phyloP scores from a whole-genome alignment of 2,329 filamentous ascomycete genomes.

The Monosporascus sp. region DNA sequence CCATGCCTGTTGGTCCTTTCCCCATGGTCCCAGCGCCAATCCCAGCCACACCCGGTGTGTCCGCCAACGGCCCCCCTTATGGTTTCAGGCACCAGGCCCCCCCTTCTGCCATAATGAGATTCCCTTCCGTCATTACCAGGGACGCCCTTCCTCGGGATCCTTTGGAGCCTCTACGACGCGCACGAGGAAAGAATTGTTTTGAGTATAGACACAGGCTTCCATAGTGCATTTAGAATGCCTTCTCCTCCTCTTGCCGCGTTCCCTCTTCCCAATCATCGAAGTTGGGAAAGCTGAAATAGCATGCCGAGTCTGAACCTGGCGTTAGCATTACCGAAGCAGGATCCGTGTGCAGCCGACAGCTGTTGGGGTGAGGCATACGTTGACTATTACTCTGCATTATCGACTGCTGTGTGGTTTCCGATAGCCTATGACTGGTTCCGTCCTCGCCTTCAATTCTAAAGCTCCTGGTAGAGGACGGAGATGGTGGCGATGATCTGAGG shows the following conservation, averaged over 20 bases:
- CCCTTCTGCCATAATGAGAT: too few species aligned
- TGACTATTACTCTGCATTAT: constrained; percentile 8
- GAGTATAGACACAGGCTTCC: constrained; percentile 4
- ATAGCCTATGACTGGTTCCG: constrained; percentile 11
- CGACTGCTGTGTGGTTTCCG: constrained; percentile 14
- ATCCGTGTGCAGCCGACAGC: neutral
- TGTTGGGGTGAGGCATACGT: constrained; percentile 14
- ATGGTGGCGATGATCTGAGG: constrained; percentile 20
- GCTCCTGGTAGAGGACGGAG: constrained; percentile 31
- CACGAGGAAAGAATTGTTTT: too few species aligned
- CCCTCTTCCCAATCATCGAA: constrained; percentile 62
- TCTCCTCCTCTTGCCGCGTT: constrained; percentile 36
- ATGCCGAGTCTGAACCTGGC: constrained; percentile 33
- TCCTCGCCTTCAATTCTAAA: constrained; percentile 28
- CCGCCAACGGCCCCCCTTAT: too few species aligned
- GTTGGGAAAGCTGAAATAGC: constrained; percentile 70
- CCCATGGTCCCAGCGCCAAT: neutral
- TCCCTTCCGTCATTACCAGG: too few species aligned
- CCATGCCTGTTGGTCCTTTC: neutral
- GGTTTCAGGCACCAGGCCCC: too few species aligned
- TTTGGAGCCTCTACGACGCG: too few species aligned
- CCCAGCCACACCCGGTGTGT: too few species aligned
- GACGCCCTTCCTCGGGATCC: too few species aligned
- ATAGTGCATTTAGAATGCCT: constrained; percentile 20
- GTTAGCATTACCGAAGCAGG: constrained; percentile 9